A percentile compares a stretch with the other conserved stretches of the same genome.
These are phyloP conservation scores for Vavraia culicis DNA, from an alignment of 371 early-diverging fungal genomes.

Conservation along the genomic window DNA sequence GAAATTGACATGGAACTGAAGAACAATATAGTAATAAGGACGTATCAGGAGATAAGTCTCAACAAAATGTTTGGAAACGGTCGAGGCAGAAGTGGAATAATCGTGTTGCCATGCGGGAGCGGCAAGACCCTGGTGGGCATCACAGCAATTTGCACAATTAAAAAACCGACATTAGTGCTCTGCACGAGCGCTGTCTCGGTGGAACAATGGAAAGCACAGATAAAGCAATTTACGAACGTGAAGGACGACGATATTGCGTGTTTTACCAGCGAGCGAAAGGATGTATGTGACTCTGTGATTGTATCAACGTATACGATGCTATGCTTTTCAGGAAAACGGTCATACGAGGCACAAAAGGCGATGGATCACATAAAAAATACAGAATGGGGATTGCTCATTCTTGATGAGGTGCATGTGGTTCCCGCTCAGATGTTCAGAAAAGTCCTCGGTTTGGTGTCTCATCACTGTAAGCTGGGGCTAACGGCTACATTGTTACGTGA, in stretches of 20 bases:
- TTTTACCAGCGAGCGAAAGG: constrained; percentile 84
- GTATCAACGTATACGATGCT: constrained; percentile 93
- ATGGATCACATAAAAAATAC: constrained; percentile 68
- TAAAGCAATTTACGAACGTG: constrained; percentile 73
- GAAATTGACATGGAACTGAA: constrained; percentile 77
- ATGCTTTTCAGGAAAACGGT: constrained; percentile 70
- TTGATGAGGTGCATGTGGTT: constrained; percentile 98
- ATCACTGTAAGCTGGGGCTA: constrained; percentile 87
- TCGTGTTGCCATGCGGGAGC: constrained; percentile 92
- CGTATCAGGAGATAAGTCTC: constrained; percentile 89
- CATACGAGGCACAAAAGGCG: constrained; percentile 77
- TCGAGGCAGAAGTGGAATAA: constrained; percentile 88
- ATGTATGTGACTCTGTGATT: constrained; percentile 45
- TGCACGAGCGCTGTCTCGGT: constrained; percentile 89
- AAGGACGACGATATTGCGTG: constrained; percentile 67
- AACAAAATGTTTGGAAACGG: constrained; percentile 98
- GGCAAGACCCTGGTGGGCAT: constrained; percentile 98
- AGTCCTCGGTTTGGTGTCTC: constrained; percentile 71
- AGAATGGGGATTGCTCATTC: constrained; percentile 89
- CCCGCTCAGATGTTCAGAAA: constrained; percentile 94
- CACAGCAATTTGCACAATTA: constrained; percentile 90
- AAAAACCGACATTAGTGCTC: constrained; percentile 74
- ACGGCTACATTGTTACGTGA: constrained; percentile 96
- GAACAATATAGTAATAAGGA: constrained; percentile 73
- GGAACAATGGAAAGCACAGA: constrained; percentile 92